Evolutionary conservation across 495 filamentous ascomycete species (phyloP).

Genomic region (Durotheca rogersii): DNA sequence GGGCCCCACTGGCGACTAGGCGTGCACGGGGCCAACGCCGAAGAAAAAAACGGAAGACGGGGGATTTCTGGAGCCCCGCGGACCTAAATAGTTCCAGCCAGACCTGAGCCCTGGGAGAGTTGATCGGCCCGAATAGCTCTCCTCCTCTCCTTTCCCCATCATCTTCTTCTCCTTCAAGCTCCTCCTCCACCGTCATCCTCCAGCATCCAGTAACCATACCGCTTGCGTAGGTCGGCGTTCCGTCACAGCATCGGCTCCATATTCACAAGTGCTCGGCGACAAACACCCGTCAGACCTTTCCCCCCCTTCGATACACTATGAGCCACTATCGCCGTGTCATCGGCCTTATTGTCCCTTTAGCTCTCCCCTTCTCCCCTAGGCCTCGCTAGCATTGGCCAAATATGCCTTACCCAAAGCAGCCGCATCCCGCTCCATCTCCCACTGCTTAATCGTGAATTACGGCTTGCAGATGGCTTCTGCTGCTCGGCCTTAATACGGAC

Average conservation of each 20-base stretch:
- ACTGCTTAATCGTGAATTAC: neutral
- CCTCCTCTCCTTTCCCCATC: too few species aligned
- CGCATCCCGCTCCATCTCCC: slow-evolving; percentile 5
- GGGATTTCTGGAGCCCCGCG: neutral
- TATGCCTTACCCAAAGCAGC: slow-evolving; percentile 18
- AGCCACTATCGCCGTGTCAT: too few species aligned
- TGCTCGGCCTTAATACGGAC: slow-evolving; percentile 25
- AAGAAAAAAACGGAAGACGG: neutral
- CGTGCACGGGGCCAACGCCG: too few species aligned
- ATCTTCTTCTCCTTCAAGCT: neutral
- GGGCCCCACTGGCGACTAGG: neutral
- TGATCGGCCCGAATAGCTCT: neutral
- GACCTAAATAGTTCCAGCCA: too few species aligned
- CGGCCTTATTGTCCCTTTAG: too few species aligned
- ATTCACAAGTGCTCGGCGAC: too few species aligned
- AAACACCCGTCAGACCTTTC: too few species aligned
- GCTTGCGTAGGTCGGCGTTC: too few species aligned
- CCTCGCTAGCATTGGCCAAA: neutral
- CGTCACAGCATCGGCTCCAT: too few species aligned
- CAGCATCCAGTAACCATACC: too few species aligned
- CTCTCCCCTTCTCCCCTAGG: slow-evolving; percentile 1
- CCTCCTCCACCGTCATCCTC: neutral
- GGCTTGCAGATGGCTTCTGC: slow-evolving; percentile 3
- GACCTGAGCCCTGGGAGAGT: too few species aligned
- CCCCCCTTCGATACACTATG: too few species aligned